Evolutionary conservation across 192 early-diverging fungal genomes (phyloP).

Genomic region (Kappamyces sp.): DNA sequence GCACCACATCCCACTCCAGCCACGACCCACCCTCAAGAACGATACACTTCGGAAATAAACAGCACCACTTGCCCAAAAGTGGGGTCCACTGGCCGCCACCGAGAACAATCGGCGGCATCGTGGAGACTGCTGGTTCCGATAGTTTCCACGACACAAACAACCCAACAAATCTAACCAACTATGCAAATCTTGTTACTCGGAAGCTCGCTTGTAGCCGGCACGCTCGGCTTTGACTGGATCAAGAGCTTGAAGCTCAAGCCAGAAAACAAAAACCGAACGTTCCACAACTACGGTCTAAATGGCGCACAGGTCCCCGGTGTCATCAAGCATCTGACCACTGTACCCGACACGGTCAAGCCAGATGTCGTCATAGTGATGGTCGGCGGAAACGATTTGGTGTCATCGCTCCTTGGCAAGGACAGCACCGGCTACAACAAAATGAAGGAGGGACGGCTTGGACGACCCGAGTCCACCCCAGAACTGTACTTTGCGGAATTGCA

Average conservation of each 20-base stretch:
- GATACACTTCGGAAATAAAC: too few species aligned
- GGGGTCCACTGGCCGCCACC: too few species aligned
- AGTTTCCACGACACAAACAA: too few species aligned
- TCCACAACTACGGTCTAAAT: constrained; percentile 16
- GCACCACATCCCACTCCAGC: too few species aligned
- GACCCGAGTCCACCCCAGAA: constrained; percentile 13
- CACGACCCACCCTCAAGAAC: too few species aligned
- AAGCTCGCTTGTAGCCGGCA: constrained; percentile 14
- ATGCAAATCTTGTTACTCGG: background rate
- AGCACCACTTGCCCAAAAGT: too few species aligned
- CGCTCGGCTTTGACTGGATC: constrained; percentile 12
- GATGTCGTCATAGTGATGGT: constrained; percentile 2
- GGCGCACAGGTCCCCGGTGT: constrained; percentile 16
- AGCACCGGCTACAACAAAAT: constrained; percentile 9
- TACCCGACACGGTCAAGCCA: constrained; percentile 4
- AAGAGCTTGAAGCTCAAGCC: background rate
- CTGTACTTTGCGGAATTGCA: constrained; percentile 3
- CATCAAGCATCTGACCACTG: constrained; percentile 7
- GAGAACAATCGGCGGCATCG: too few species aligned
- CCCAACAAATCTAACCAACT: too few species aligned
- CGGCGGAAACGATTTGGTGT: constrained; percentile 6
- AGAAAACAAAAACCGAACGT: background rate
- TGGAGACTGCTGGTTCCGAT: too few species aligned
- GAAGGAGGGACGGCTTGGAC: constrained; percentile 6
- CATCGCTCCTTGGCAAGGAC: background rate